A percentile compares a stretch with the other conserved stretches of the same genome.
Evolutionary conservation across 2,329 filamentous ascomycete species (phyloP).

Genomic region (Apiospora malaysiana): DNA sequence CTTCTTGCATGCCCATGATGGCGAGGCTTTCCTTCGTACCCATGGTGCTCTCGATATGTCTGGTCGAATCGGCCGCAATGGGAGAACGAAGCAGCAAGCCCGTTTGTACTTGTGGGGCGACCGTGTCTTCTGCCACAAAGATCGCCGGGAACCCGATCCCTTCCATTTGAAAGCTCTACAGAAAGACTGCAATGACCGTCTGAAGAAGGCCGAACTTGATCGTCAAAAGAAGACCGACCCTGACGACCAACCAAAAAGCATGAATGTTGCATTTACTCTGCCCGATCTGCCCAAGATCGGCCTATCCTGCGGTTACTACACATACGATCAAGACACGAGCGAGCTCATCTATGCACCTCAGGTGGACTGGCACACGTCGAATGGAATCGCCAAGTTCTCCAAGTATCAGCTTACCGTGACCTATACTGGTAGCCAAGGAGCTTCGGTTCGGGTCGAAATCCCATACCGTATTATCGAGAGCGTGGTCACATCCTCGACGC

Average conservation of each 20-base stretch:
- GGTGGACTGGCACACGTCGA: conserved; percentile 44
- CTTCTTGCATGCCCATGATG: conserved; percentile 50
- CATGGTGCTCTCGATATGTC: conserved; percentile 28
- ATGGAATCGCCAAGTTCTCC: conserved; percentile 48
- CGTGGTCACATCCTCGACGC: conserved; percentile 45
- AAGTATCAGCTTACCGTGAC: conserved; percentile 49
- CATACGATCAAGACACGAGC: conserved; percentile 41
- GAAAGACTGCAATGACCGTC: conserved; percentile 39
- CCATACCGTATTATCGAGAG: conserved; percentile 55
- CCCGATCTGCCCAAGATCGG: conserved; percentile 1
- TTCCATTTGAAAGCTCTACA: conserved; percentile 44
- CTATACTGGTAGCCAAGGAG: conserved; percentile 29
- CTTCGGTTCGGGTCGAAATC: conserved; percentile 50
- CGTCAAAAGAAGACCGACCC: conserved; percentile 28
- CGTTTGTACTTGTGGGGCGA: conserved; percentile 38
- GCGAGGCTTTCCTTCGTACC: conserved; percentile 46
- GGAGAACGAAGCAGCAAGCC: conserved; percentile 27
- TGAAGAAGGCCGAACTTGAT: conserved; percentile 30
- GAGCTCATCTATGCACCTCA: conserved; percentile 52
- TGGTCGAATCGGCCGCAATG: conserved; percentile 19
- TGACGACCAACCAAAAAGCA: conserved; percentile 20
- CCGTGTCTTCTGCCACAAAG: conserved; percentile 41
- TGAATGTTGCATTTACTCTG: conserved; percentile 30
- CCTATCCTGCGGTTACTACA: conserved; percentile 55
- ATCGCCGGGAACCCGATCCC: conserved; percentile 43